Evolutionary conservation across 2,329 filamentous ascomycete species (phyloP).

Genomic region (Tolypocladium guangdongense): DNA sequence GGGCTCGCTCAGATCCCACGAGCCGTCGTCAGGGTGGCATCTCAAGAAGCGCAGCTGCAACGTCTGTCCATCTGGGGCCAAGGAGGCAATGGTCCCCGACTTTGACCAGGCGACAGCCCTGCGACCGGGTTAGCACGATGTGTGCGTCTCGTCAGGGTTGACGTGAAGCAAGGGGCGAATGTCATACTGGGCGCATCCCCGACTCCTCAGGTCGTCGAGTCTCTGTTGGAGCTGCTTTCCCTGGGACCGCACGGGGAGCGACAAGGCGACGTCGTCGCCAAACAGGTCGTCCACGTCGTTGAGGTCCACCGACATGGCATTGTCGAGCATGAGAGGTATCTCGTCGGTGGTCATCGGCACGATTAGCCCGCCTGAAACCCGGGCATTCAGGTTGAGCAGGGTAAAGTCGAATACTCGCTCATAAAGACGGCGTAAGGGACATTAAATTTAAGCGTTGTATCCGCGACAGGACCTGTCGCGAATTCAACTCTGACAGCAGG

Average conservation of each 20-base stretch:
- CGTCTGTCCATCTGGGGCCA: conserved; percentile 58
- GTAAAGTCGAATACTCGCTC: neutral
- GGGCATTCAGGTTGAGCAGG: neutral
- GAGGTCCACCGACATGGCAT: conserved; percentile 36
- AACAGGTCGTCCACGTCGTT: conserved; percentile 66
- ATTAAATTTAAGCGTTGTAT: neutral
- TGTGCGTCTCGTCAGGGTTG: neutral
- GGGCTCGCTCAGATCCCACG: conserved; percentile 69
- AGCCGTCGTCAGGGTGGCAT: conserved; percentile 55
- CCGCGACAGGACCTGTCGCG: neutral
- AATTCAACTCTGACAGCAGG: neutral
- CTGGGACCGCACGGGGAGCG: conserved; percentile 33
- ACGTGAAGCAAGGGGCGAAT: too few relatives aligned
- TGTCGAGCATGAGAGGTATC: conserved; percentile 33
- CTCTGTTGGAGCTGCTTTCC: conserved; percentile 58
- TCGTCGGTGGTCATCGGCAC: conserved; percentile 23
- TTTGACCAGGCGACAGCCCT: conserved; percentile 84
- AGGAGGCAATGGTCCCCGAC: conserved; percentile 72
- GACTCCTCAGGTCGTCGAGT: conserved; percentile 63
- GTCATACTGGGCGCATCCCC: conserved; percentile 72
- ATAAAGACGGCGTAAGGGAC: neutral
- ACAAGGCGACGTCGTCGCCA: conserved; percentile 54
- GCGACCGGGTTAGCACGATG: conserved; percentile 1
- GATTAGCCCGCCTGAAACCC: neutral
- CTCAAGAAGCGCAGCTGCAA: conserved; percentile 65